Percentiles rank a stretch among this genome's conserved stretches.
Conservation (phyloP, 108 stramenopile genomes). For the Discostella pseudostelligera region DNA sequence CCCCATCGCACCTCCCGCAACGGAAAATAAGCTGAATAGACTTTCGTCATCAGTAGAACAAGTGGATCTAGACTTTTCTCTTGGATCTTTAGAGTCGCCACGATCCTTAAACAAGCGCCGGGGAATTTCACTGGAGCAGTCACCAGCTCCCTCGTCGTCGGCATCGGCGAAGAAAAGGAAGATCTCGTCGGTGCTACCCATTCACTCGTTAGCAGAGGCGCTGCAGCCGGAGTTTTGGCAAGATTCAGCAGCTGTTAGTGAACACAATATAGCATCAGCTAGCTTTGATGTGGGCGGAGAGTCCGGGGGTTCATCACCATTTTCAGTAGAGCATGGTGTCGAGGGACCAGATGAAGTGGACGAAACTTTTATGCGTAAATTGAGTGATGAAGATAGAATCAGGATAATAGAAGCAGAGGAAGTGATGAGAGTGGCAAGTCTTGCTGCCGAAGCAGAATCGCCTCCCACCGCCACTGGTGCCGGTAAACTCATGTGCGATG, state of each 20-base stretch:
- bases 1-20: neutral
- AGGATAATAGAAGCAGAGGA: conserved; percentile 25
- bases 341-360: conserved; percentile 3
- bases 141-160: conserved; percentile 5
- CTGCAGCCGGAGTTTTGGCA: conserved; percentile 32
- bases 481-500: neutral
- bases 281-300: conserved; percentile 38
- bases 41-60: conserved; percentile 32
- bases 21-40: conserved; percentile 2
- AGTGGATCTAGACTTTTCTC: conserved; percentile 35
- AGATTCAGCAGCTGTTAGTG: conserved; percentile 32
- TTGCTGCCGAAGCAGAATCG: conserved; percentile 18
- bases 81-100: conserved; percentile 27
- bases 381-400: conserved; percentile 9
- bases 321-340: neutral
- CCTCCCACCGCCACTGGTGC: conserved; percentile 4
- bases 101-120: conserved; percentile 16
- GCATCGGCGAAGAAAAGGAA: conserved; percentile 9
- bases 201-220: conserved; percentile 30
- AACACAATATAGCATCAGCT: conserved; percentile 32
- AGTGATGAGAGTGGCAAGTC: conserved; percentile 18
- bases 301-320: conserved; percentile 38
- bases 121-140: conserved; percentile 6
- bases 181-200: conserved; percentile 4
- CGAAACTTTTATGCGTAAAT: neutral